Evolutionary conservation across 257 asterid genomes (phyloP), one percentile per base, ranked within the genome.

Genomic region (Solanum chmielewskii): DNA sequence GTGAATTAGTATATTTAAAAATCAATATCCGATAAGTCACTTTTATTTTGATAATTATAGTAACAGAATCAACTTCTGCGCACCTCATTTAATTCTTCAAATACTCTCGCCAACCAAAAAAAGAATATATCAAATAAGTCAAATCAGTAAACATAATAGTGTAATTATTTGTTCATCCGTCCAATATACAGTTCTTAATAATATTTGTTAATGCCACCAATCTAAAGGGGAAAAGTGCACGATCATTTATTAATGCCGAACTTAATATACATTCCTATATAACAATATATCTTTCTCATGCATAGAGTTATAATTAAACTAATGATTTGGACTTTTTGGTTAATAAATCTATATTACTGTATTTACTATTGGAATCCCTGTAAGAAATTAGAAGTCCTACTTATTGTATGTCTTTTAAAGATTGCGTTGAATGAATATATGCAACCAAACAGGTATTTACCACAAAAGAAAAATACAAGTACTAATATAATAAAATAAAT

Each of bases 71-170:
- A 18, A 52, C 11, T 52, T 52, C 2, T 16, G n/a, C 11, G 0
- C 64, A 56, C 66, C 2, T 56, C 0, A 0, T 7, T 56, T 56
- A 56, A 56, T 56, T 18, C n/a, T 20, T 0, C 64, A 0, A 56
- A 20, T 31, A 31, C 11, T 18, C 0, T 18, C n/a, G 2, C 10
- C 4, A 56, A 56, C 4, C 0, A 56, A 18, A 56, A 52, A 16
- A 49, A 15, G 0, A 11, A 42, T 9, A 9, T 11, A 45, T 12
- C 0, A 1, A 56, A 6, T 56, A 18, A 56, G 66, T 4, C 11
- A 56, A 56, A 56, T 56, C 21, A 20, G 4, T 20, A 56, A 18
- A 20, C 25, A 56, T 56, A 18, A 56, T 56, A 18, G 9, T n/a
- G 7, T 8, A 20, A 3, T 56, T 56, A 56, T 20, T 7, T 0